Evolutionary conservation across 305 asterid species (phyloP).

Genomic region (Ilex paraguariensis): DNA sequence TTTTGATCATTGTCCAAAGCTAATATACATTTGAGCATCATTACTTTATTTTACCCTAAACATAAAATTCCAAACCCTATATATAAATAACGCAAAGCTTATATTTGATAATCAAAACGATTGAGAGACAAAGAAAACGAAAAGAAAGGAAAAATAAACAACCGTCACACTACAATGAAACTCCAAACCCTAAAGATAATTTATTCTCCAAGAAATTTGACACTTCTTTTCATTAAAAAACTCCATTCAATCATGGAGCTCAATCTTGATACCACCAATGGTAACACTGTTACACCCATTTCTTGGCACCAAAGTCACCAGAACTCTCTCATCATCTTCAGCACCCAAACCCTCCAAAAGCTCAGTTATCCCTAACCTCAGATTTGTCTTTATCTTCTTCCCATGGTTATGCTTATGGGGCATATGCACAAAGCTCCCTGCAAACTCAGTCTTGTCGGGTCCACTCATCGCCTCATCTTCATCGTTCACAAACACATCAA

Average conservation of each 20-base stretch:
- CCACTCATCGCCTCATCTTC: constrained; percentile 37
- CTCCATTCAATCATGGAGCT: constrained; percentile 34
- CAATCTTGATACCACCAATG: constrained; percentile 55
- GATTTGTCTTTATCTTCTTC: constrained; percentile 7
- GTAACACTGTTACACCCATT: constrained; percentile 34
- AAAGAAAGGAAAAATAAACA: too few relatives aligned
- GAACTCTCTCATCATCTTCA: constrained; percentile 33
- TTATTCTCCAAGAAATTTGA: too few relatives aligned
- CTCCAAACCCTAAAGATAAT: too few relatives aligned
- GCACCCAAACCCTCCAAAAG: constrained; percentile 40
- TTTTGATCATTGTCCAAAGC: too few relatives aligned
- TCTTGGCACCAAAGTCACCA: constrained; percentile 60
- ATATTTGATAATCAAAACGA: too few relatives aligned
- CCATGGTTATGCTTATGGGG: constrained; percentile 33
- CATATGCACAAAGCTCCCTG: constrained; percentile 47
- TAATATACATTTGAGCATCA: too few relatives aligned
- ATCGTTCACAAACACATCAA: constrained; percentile 51
- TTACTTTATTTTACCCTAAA: too few relatives aligned
- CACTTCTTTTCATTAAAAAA: too few relatives aligned
- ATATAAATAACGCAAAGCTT: too few relatives aligned
- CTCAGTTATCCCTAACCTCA: constrained; percentile 32
- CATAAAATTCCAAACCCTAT: too few relatives aligned
- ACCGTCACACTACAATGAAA: too few relatives aligned
- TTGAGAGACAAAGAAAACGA: too few relatives aligned
- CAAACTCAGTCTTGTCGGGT: constrained; percentile 38